Evolutionary conservation across 306 rosid genomes (phyloP), one percentile per base, ranked within the genome.

Genomic region (Geum urbanum): DNA sequence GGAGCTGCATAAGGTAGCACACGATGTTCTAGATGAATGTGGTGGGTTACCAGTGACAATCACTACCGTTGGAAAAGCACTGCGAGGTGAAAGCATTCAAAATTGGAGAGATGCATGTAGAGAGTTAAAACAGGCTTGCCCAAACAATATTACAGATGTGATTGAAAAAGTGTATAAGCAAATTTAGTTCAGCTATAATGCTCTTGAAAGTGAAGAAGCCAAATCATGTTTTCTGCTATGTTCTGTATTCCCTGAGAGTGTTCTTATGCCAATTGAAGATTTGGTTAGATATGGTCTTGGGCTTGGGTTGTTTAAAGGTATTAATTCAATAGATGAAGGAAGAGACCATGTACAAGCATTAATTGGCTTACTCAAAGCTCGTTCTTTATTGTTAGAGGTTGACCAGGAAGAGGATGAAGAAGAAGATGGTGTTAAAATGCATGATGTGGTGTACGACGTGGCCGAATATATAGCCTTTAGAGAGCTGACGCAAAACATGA

Each of bases 41-140:
- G 74, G 16, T 37, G 78, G 87, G 51, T 77, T 80, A 66, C 87
- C 89, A 0, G 74, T 80, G 70, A 55, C 79, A 69, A 78, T 80
- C 10, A 72, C 74, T 0, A 77, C 71, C 0, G 63, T 80, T 66
- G 81, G 67, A 7, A 75, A 69, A 22, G 76, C 66, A 0, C 67
- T 83, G 57, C 75, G 70, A 57, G 54, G 80, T 64, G 71, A 76
- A 44, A 84, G 77, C 24, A 66, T 72, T 5, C 24, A 61, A 57
- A 77, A 54, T 7, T 80, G 87, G 90, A 78, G 78, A 40, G 82
- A 86, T 73, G 77, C 80, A 48, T 46, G 80, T 0, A 76, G 41
- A 44, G 67, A 78, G 67, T 18, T 86, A 51, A 49, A 54, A 1
- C 58, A 8, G 24, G 50, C 65, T 39, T 75, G 71, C 0, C 74